Evolutionary conservation across 1,139 yeast genomes (phyloP), one percentile per base, ranked within the genome.

Genomic region (Debaryomycetaceae sp.): DNA sequence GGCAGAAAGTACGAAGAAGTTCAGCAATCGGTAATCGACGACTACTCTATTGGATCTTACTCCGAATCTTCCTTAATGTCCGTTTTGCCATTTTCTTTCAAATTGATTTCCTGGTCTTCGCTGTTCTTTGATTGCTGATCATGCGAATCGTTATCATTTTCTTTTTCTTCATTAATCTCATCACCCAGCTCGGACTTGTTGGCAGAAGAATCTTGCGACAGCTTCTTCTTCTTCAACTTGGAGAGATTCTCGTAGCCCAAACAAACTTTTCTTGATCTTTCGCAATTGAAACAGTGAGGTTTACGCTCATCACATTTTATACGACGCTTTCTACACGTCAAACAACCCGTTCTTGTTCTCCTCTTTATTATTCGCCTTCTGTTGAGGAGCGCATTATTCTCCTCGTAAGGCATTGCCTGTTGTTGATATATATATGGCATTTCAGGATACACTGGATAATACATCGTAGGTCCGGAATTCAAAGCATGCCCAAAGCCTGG

Each of bases 251-350:
- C 87, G 55, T 83, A 83, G 3, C 88, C 89, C 9, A 82, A 64
- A 53, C 95, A 86, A 11, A 77, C 75, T 47, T 86, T 80, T 47
- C 79, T 79, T 35, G 83, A 74, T 47, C 86, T 75, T 52, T 80
- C 85, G 58, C 95, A 86, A 58, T 86, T 85, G 52, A 67, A 71
- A 55, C 94, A 86, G 38, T 75, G 72, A 1, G 92, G 92, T 50
- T 81, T 84, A 38, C 83, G 63, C 59, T 84, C 92, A 56, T 83
- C 92, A 62, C 92, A 84, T 56, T 79, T 79, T 49, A 84, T 83
- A 45, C 89, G 67, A 52, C 91, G 67, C 51, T 79, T 78, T 33
- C 91, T 68, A 55, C 92, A 84, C 0, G 91, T 84, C 41, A 83
- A 58, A 55, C 92, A 84, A 2, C 92, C 92, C 0, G 91, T 82